Evolutionary conservation across 2,329 filamentous ascomycete genomes (phyloP), one percentile per base, ranked within the genome.

Genomic region (Fusarium mangiferae): DNA sequence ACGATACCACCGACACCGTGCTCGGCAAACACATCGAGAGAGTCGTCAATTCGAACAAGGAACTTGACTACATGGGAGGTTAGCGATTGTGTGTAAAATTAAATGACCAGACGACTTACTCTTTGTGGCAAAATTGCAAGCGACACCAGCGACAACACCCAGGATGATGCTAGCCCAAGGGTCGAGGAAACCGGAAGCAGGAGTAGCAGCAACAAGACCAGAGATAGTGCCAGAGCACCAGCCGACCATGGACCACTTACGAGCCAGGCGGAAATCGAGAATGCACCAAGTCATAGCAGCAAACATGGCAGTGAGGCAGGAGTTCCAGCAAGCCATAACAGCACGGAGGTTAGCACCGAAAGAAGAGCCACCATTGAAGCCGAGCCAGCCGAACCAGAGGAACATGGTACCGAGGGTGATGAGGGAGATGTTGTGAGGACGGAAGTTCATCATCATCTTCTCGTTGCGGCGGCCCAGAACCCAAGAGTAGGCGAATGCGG

Each of bases 361-460:
- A 44, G 96, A 87, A 30, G 95, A 98, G 74, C 96, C 96, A 78
- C 96, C 96, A 88, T 99, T 99, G 90, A 99, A 99, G 62, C 95
- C 96, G 74, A 99, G 88, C 96, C 96, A 99, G 80, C 96, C 96
- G 80, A 98, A 98, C 95, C 95, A 98, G 64, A 99, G 94, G 78
- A 99, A 90, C 75, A 98, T 90, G 7, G 96, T 98, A 73, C 96
- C 96, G 78, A 98, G 92, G 2, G 96, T 95, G 84, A 99, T 98
- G 80, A 98, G 90, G 11, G 95, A 98, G 76, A 98, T 96, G 87
- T 99, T 99, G 88, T 99, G 96, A 24, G 96, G 96, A 77, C 96
- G 94, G 90, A 98, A 98, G 89, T 98, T 98, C 85, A 98, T 90
- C 94, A 98, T 98, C 95, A 98, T 98, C 87, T 95, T 96, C 87